Base-by-base conservation (phyloP, 495 filamentous ascomycete species). In the Hyphodiscus hymeniophilus region DNA sequence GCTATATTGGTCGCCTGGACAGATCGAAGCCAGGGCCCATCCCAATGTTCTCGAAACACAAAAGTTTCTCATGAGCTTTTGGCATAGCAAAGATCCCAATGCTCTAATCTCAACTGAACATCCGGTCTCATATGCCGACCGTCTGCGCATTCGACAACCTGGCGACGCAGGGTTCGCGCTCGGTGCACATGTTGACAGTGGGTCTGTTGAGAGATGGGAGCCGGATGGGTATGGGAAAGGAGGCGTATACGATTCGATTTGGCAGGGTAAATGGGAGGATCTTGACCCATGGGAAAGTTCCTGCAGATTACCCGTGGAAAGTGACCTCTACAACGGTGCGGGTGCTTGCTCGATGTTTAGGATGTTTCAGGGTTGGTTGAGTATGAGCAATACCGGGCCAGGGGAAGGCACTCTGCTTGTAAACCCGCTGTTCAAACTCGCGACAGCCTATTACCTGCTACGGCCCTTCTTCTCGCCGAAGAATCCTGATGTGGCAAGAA, bases 361-460 rank as follows among this genome's bases (percentile, higher is more conserved):
- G 3, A 88, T 88, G 74, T 89, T 84, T 55, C 89, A 94, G 59
- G 89, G 87, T 7, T 94, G 89, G 89, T 66, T 94, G 21, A 80
- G 81, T 38, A 85, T 94, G 77, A 88, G 82, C 36, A 60, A 67
- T 21, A 82, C 77, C 0, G 80, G 73, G 0, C 82, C 85, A 0
- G 75, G 79, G 8, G 82, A 91, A 60, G 89, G 89, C 1, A 89
- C 88, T 0, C 64, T 95, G 39, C 74, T 85, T 30, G 84, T 94
- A 11, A 88, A 88, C 55, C 89, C 89, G 8, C 66, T 90, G 57
- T 64, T 90, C 22, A 72, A 69, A 44, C 76, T 83, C 42, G 79
- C 82, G 21, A 91, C 84, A 0, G 82, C 81, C 0, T 95, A 95
- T 58, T 75, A 78, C 24, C 73, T 95, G 3, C 72, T 95, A 16